A percentile compares a stretch with the other conserved stretches of the same genome.
These are phyloP conservation scores for Durio zibethinus DNA, from an alignment of 345 rosid genomes.

Conservation along the genomic window DNA sequence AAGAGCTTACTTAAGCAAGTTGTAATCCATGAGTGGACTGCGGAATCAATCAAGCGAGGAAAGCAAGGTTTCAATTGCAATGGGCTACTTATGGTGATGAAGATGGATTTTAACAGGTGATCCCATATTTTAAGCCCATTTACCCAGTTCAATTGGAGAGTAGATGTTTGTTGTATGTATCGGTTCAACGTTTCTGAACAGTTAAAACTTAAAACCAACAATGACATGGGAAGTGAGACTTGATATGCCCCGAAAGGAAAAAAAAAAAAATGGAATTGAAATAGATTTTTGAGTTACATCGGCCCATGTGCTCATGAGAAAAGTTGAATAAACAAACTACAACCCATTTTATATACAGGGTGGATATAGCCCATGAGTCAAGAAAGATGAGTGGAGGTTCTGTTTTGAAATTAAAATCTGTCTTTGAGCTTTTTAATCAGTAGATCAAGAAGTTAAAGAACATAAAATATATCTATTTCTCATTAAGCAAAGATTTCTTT, in stretches of 20 bases:
- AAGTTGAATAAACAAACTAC: conserved; percentile 14
- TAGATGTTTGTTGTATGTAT: background rate
- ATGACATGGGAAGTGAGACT: background rate
- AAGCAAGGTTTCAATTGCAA: background rate
- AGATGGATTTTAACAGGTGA: background rate
- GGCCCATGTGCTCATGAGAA: conserved; percentile 14
- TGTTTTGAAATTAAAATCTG: too few relatives aligned
- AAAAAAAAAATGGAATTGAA: background rate
- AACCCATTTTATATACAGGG: too few relatives aligned
- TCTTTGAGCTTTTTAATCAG: too few relatives aligned
- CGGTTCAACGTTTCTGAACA: background rate
- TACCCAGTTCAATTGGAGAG: background rate
- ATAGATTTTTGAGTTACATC: background rate
- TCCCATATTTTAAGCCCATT: background rate
- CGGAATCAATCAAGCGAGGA: background rate
- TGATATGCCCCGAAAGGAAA: background rate
- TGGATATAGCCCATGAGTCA: too few relatives aligned
- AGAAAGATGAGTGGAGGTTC: too few relatives aligned
- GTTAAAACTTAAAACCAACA: background rate
- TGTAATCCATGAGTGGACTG: background rate
- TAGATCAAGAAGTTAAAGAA: background rate
- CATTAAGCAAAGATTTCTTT: conserved; percentile 25
- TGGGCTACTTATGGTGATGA: background rate
- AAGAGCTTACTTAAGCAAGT: background rate
- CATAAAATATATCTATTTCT: background rate